Base-by-base conservation (phyloP, 495 filamentous ascomycete species). In the Aspergillus kassunensis region DNA sequence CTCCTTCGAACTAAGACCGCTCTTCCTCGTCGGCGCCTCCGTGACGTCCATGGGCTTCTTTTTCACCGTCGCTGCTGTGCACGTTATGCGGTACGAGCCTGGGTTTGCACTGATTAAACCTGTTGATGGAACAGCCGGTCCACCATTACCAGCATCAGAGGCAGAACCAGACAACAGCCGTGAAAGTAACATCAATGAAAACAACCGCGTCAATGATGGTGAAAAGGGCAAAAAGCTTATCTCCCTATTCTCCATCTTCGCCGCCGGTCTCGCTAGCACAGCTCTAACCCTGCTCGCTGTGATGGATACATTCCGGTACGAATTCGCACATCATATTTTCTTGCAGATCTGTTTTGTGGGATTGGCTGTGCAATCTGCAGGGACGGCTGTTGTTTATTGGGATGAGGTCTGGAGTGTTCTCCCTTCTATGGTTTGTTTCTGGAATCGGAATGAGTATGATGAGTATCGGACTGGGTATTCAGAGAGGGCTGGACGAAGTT, bases 231-330 rank as follows among this genome's bases (percentile, higher is more conserved):
- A n/a, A n/a, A n/a, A 58, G 16, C 5, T 62, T 23, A 52, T 58
- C 44, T 62, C 59, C 16, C 53, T 62, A 20, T 18, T 56, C 35
- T 43, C 59, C 16, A 56, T 62, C 44, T 52, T 62, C 37, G 49
- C 53, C 7, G 53, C 59, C 5, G 44, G 52, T 18, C 23, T 56
- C 20, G 59, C 56, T 29, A 56, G 59, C 46, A 52, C 41, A n/a
- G 46, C 59, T n/a, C 53, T 62, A 15, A 58, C 58, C 20, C 29
- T 62, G 0, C 53, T 62, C 15, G 43, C 44, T 15, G 53, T 62
- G 34, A 62, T 62, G 59, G 59, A 62, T 39, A 62, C 59, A 21
- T 62, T 62, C 36, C 59, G 59, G 6, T 62, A 62, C 35, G 53
- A 56, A 19, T 31, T 13, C 19, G 37, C 44, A 13, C 59, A 62